A percentile compares a stretch with the other conserved stretches of the same genome.
Conservation (phyloP, 768 basidiomycete species). For the Imleria badia region DNA sequence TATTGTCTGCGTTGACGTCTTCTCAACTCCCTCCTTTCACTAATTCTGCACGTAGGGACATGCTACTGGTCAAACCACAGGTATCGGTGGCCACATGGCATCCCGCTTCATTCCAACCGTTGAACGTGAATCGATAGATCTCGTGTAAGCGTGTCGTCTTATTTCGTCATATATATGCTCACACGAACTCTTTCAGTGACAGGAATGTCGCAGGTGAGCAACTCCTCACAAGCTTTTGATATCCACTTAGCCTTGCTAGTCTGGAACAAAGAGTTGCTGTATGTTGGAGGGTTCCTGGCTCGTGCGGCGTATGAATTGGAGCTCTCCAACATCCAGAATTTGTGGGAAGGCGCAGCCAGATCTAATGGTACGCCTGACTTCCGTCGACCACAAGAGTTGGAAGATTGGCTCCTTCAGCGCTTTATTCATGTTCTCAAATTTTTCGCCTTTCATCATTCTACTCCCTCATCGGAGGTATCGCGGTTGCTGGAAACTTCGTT, state of each 20-base stretch:
- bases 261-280: conserved; percentile 90
- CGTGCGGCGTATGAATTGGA: conserved; percentile 86
- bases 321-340: conserved; percentile 52
- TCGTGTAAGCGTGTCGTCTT: conserved; percentile 55
- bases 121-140: conserved; percentile 89
- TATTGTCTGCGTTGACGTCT: conserved; percentile 54
- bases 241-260: conserved; percentile 38
- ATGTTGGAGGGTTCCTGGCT: conserved; percentile 78
- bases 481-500: conserved; percentile 73
- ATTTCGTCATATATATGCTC: neutral
- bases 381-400: conserved; percentile 40
- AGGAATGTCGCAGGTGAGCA: conserved; percentile 70
- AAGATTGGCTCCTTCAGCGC: conserved; percentile 52
- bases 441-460: conserved; percentile 86
- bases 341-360: conserved; percentile 55
- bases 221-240: neutral
- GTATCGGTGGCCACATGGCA: conserved; percentile 66
- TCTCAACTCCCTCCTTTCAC: neutral
- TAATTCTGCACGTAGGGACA: conserved; percentile 59
- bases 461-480: conserved; percentile 80
- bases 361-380: conserved; percentile 28
- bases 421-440: conserved; percentile 82
- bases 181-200: conserved; percentile 51
- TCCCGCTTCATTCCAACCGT: conserved; percentile 94
- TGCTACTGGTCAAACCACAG: conserved; percentile 90